Evolutionary conservation across 106 monocot species (phyloP).

Genomic region (Dactylorhiza incarnata): DNA sequence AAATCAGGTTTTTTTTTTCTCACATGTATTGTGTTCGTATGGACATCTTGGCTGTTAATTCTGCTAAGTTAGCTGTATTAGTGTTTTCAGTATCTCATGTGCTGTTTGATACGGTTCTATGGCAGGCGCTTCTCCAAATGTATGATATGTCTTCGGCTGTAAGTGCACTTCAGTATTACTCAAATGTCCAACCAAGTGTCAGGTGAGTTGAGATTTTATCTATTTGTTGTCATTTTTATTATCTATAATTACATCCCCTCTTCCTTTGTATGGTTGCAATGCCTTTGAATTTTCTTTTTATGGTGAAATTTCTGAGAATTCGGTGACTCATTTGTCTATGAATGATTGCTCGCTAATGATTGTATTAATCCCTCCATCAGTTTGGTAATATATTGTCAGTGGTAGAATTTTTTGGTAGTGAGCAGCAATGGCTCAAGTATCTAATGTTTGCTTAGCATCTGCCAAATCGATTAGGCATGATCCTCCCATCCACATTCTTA

Average conservation of each 20-base stretch:
- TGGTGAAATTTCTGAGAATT: background rate
- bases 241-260: background rate
- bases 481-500: background rate
- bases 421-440: background rate
- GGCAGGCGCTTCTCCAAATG: conserved; percentile 74
- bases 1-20: conserved; percentile 40
- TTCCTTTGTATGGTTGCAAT: background rate
- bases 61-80: background rate
- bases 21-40: background rate
- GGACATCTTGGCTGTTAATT: background rate
- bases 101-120: background rate
- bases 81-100: background rate
- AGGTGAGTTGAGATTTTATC: conserved; percentile 19
- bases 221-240: background rate
- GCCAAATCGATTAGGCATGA: background rate
- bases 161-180: conserved; percentile 49
- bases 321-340: background rate
- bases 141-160: conserved; percentile 48
- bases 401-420: background rate
- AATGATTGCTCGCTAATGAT: background rate
- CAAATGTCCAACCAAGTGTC: conserved; percentile 50
- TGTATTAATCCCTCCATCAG: background rate
- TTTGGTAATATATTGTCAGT: background rate
- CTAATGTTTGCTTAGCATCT: background rate
- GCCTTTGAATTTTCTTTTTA: background rate